Evolutionary conservation across 176 grass and related monocot species (phyloP), one percentile per base, ranked within the genome.

Genomic region (Puya raimondii): DNA sequence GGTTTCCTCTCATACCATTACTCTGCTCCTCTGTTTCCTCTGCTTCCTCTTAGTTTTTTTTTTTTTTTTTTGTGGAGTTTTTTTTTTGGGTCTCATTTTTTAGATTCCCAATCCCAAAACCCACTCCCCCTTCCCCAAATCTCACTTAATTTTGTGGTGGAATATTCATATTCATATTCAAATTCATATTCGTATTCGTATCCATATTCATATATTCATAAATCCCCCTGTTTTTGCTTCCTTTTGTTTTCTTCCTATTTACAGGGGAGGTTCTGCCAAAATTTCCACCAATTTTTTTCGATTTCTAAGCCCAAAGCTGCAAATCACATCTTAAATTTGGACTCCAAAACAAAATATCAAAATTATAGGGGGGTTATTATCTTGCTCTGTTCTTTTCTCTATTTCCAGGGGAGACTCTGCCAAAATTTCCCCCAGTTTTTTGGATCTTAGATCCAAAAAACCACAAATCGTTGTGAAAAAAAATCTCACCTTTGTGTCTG

Each of bases 231-330:
- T 23, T 14, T 33, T 48, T 27, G 2, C 23, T 20, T 50, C 50
- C 65, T 27, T 47, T 53, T 42, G 53, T 68, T 0, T 49, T 75
- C 1, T 69, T 12, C 8, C 68, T 17, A 12, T 7, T 69, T 51
- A 80, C 47, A 66, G 70, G 75, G 72, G 77, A 84, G 70, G 27
- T 70, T 84, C 80, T 84, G 82, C 33, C 65, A 22, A 88, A 85
- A 71, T 66, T 74, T 77, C 23, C 54, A 66, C 26, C 33, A 12
- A 54, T 48, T 12, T 48, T 42, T 42, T 14, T 65, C 2, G 25
- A 22, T n/a, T 51, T 65, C 4, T 14, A 21, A 12, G 10, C 1
- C 15, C 53, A 58, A 0, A 57, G n/a, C 53, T n/a, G n/a, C 13
- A 58, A 14, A 4, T 9, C 53, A 14, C 9, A 2, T 3, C 18